phyloP scores from a whole-genome alignment of 2,329 filamentous ascomycete genomes.

The Raffaelea arxii region DNA sequence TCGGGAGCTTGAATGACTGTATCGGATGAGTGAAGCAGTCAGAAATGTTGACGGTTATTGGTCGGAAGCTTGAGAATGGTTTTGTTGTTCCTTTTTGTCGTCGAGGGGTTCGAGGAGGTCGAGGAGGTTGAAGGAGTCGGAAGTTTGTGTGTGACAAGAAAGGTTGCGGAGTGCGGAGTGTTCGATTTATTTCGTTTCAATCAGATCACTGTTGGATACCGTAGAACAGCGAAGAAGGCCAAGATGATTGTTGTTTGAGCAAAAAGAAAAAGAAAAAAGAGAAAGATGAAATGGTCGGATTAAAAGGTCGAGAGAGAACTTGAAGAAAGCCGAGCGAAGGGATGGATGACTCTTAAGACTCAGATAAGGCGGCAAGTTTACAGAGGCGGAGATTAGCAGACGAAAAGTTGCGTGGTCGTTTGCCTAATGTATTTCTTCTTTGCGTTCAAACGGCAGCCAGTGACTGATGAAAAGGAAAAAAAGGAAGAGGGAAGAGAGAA shows the following conservation, averaged over 20 bases:
- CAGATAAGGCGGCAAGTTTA: too few relatives aligned
- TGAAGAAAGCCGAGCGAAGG: not conserved
- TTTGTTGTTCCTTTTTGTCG: too few relatives aligned
- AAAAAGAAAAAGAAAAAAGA: not conserved
- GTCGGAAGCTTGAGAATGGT: too few relatives aligned
- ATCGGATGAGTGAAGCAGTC: too few relatives aligned
- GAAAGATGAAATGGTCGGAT: slow-evolving; percentile 5
- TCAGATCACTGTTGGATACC: slow-evolving; percentile 10
- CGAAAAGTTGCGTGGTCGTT: too few relatives aligned
- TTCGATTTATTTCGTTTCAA: slow-evolving; percentile 7
- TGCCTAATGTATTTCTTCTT: slow-evolving; percentile 9
- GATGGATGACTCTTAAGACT: not conserved
- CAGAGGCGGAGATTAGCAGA: too few relatives aligned
- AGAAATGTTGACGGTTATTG: too few relatives aligned
- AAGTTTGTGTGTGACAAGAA: too few relatives aligned
- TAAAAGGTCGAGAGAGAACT: not conserved
- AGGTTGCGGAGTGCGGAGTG: not conserved
- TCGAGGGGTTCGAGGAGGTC: too few relatives aligned
- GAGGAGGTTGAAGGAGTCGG: too few relatives aligned
- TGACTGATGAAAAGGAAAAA: slow-evolving; percentile 18
- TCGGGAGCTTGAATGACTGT: too few relatives aligned
- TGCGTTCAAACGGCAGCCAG: slow-evolving; percentile 8
- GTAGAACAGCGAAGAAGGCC: slow-evolving; percentile 8
- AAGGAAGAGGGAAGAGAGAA: slow-evolving; percentile 22
- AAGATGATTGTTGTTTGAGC: too few relatives aligned